A percentile compares a stretch with the other conserved stretches of the same genome.
phyloP scores from a whole-genome alignment of 371 early-diverging fungal species.

The Mortierella sp. region DNA sequence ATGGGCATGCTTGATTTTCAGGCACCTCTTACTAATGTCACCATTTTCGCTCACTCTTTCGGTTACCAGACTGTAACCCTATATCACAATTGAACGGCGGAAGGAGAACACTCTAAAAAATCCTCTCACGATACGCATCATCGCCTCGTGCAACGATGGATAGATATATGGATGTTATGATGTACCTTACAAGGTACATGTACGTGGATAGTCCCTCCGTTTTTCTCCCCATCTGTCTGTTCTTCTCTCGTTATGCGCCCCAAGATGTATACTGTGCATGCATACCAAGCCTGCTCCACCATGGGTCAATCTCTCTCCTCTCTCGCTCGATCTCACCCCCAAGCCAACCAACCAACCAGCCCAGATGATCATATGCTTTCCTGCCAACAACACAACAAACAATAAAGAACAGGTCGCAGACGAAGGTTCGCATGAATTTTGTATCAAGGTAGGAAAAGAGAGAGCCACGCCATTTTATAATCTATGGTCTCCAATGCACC shows the following conservation, averaged over 20 bases:
- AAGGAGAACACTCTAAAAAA: too few species aligned
- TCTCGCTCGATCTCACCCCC: neutral
- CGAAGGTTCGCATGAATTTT: conserved; percentile 15
- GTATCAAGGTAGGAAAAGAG: neutral
- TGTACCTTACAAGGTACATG: too few species aligned
- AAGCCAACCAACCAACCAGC: neutral
- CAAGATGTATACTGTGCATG: neutral
- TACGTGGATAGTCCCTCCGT: too few species aligned
- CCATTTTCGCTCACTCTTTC: too few species aligned
- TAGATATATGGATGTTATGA: too few species aligned
- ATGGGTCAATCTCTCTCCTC: neutral
- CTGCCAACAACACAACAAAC: neutral
- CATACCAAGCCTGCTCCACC: neutral
- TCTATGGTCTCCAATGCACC: conserved; percentile 8
- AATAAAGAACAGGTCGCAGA: neutral
- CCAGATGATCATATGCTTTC: conserved; percentile 5
- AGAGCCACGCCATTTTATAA: neutral
- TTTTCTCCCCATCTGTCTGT: neutral
- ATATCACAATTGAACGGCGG: too few species aligned
- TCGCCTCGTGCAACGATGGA: too few species aligned
- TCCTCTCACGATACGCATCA: too few species aligned
- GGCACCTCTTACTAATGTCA: too few species aligned
- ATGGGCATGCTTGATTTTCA: too few species aligned
- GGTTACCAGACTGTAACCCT: too few species aligned
- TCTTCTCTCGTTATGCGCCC: neutral